Base-by-base conservation (phyloP, 2,329 filamentous ascomycete genomes). In the Aspergillus pseudonomiae region DNA sequence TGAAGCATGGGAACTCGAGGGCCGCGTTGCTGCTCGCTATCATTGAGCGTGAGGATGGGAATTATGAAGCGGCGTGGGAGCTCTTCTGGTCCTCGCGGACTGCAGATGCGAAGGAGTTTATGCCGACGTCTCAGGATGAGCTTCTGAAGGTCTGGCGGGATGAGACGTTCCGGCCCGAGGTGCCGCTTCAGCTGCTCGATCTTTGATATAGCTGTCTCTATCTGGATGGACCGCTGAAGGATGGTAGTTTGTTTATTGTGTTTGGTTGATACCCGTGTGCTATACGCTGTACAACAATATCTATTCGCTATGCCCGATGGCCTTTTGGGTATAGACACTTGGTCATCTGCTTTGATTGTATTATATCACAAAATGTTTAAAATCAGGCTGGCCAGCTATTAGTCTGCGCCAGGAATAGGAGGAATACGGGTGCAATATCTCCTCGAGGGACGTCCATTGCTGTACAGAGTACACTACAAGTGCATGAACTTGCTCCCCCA, bases 11-110 rank as follows among this genome's bases (percentile, higher is more conserved):
- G 4, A 64, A 70, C 45, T 32, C 11, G 1, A 61, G 65, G n/a
- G 70, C 75, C 2, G 68, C 67, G 0, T 63, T 78, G 14, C 69
- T 74, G 43, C 21, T 74, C 43, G 73, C 73, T 6, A 58, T 75
- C n/a, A 57, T 80, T 3, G 48, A 67, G 4, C 72, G 74, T 26
- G 69, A 77, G 60, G 65, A 71, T 39, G 73, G 73, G 1, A 12
- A 65, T 5, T 28, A 52, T 6, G 59, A 63, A 0, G 46, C 64
- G 14, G 70, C 71, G 5, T 41, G 63, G 28, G 34, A 63, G 5
- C 60, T 70, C 26, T 64, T 74, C 26, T 62, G 68, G 2, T 14
- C 30, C 26, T 46, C 60, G 34, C 28, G 62, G 16, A 54, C 64
- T 21, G 62, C 63, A 26, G 16, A 65, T 9, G 55, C 69, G 28